Base-by-base conservation (phyloP, 2,329 filamentous ascomycete genomes). In the Penicillium sp. region DNA sequence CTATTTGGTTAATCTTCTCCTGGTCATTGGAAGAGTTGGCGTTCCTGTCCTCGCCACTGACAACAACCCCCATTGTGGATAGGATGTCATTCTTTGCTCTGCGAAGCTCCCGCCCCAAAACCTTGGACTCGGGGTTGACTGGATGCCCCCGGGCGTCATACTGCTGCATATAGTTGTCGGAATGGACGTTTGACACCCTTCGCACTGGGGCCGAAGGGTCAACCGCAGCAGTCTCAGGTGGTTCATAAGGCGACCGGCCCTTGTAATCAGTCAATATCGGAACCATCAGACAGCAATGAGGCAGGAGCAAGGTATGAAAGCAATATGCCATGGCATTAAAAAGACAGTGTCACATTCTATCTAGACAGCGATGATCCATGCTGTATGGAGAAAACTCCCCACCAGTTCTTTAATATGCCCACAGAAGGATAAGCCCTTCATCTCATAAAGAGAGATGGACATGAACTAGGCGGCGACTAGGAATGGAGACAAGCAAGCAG, bases 41-140 rank as follows among this genome's bases (percentile, higher is more conserved):
- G 33, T 65, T 70, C 14, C 69, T 65, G 56, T 73, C 67, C 54
- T 74, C 70, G 50, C 71, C 65, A 47, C 72, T 74, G 53, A 76
- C 72, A 35, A 77, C 74, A 35, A 78, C 73, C 3, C 76, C 76
- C 68, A 78, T 76, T 8, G 74, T 77, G 20, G 74, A 74, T 14
- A 79, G 67, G 28, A 78, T 74, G 54, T 79, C 76, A 66, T 79
- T 79, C 54, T 79, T 77, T 0, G 77, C 76, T 61, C 74, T 71
- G 44, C 73, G 66, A 7, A 78, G 69, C 44, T 71, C 68, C 36
- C 70, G 69, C 9, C 69, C 70, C 25, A 72, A 61, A 11, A 56
- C 54, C 52, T 71, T 73, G 6, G 76, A 76, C 28, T 67, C 67
- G 3, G 67, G 65, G 55, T 79, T 78, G 27, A 73, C 67, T 28